Evolutionary conservation across 2,329 filamentous ascomycete species (phyloP).

Genomic region (Keithomyces neogunnii): DNA sequence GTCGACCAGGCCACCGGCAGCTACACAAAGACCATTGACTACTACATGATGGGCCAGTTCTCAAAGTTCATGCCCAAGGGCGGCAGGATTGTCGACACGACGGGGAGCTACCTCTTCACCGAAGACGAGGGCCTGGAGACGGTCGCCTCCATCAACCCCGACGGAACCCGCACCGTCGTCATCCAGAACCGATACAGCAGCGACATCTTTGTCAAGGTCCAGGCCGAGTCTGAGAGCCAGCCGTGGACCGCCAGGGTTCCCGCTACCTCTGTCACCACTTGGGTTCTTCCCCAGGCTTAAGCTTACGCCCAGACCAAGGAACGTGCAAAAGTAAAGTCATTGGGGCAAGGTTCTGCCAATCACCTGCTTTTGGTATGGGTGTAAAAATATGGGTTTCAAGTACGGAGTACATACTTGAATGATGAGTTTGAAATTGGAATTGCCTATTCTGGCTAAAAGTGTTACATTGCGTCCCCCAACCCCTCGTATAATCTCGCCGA

Average conservation of each 20-base stretch:
- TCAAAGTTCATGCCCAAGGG: constrained; percentile 38
- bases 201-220: constrained; percentile 32
- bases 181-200: constrained; percentile 36
- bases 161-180: constrained; percentile 35
- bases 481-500: too few relatives aligned
- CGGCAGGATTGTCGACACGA: constrained; percentile 31
- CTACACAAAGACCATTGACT: constrained; percentile 39
- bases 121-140: constrained; percentile 31
- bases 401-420: too few relatives aligned
- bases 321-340: too few relatives aligned
- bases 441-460: too few relatives aligned
- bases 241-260: constrained; percentile 26
- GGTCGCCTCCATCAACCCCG: constrained; percentile 37
- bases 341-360: too few relatives aligned
- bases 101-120: constrained; percentile 34
- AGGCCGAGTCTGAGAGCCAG: constrained; percentile 22
- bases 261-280: constrained; percentile 27
- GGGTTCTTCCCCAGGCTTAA: constrained; percentile 24
- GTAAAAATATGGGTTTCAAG: too few relatives aligned
- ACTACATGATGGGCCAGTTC: constrained; percentile 47
- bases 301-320: too few relatives aligned
- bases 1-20: constrained; percentile 35
- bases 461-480: too few relatives aligned
- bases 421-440: too few relatives aligned
- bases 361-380: too few relatives aligned